phyloP scores from a whole-genome alignment of 2,329 filamentous ascomycete genomes.

The Exophiala viscosa region DNA sequence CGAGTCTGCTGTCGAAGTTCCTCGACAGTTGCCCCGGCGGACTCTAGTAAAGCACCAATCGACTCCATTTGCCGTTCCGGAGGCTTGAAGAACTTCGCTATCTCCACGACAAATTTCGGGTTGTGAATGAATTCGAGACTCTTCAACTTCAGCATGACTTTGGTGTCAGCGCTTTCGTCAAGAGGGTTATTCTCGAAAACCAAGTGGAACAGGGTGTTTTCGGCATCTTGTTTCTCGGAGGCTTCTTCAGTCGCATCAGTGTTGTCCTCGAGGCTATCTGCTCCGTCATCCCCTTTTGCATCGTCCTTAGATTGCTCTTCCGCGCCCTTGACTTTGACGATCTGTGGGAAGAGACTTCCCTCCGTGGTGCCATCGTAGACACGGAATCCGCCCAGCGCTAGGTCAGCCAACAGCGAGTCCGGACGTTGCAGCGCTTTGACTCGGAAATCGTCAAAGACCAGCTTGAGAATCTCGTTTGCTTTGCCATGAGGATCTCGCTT shows the following conservation, averaged over 20 bases:
- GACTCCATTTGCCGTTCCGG: slow-evolving; percentile 98
- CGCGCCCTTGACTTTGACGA: slow-evolving; percentile 90
- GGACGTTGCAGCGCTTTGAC: slow-evolving; percentile 85
- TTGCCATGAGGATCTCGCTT: slow-evolving; percentile 78
- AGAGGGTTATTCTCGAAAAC: slow-evolving; percentile 93
- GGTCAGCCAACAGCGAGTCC: slow-evolving; percentile 82
- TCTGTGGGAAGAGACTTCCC: slow-evolving; percentile 87
- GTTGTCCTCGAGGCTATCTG: slow-evolving; percentile 33
- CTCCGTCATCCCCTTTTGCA: slow-evolving; percentile 42
- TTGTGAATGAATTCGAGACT: slow-evolving; percentile 98
- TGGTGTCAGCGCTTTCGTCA: slow-evolving; percentile 85
- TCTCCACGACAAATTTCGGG: slow-evolving; percentile 82
- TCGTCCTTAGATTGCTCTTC: slow-evolving; percentile 54
- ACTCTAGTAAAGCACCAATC: slow-evolving; percentile 91
- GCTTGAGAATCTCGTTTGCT: slow-evolving; percentile 73
- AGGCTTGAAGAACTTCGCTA: slow-evolving; percentile 92
- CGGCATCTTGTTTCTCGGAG: slow-evolving; percentile 39
- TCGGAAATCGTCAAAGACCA: slow-evolving; percentile 93
- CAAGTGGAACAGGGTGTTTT: slow-evolving; percentile 85
- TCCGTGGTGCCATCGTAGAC: slow-evolving; percentile 95
- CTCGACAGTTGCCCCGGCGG: slow-evolving; percentile 90
- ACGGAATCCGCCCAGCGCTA: slow-evolving; percentile 87
- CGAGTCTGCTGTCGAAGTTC: slow-evolving; percentile 92
- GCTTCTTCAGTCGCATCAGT: slow-evolving; percentile 35
- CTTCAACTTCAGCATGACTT: slow-evolving; percentile 84